phyloP scores from a whole-genome alignment of 768 basidiomycete species.

The Leccinum aurantiacum region DNA sequence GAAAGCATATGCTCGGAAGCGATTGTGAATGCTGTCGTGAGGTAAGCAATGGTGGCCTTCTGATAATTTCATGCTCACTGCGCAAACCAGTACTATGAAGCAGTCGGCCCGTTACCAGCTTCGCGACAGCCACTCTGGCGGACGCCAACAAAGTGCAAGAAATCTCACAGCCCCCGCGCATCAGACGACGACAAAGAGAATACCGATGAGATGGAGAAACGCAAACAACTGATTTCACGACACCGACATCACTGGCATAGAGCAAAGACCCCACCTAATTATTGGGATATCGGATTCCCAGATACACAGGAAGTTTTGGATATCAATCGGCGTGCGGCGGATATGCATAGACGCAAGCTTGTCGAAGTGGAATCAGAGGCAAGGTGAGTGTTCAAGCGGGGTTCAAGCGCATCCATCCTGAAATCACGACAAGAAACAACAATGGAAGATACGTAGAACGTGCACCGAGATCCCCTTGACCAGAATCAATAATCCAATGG shows the following conservation, averaged over 20 bases:
- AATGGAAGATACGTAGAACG: slow-evolving; percentile 31
- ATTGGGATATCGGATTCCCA: slow-evolving; percentile 92
- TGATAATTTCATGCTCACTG: neutral
- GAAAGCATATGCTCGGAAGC: slow-evolving; percentile 65
- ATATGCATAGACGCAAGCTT: slow-evolving; percentile 70
- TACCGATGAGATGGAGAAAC: slow-evolving; percentile 42
- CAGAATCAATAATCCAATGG: slow-evolving; percentile 6
- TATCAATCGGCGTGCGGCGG: slow-evolving; percentile 72
- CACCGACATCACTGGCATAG: slow-evolving; percentile 72
- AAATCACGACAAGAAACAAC: slow-evolving; percentile 16
- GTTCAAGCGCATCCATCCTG: neutral
- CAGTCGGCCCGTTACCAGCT: slow-evolving; percentile 70
- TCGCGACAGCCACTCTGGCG: slow-evolving; percentile 74
- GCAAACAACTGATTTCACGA: slow-evolving; percentile 68
- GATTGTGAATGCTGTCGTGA: slow-evolving; percentile 84
- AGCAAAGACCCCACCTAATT: slow-evolving; percentile 77
- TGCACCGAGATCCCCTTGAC: slow-evolving; percentile 16
- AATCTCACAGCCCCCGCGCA: slow-evolving; percentile 1
- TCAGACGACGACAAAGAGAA: slow-evolving; percentile 31
- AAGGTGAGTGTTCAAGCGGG: slow-evolving; percentile 37
- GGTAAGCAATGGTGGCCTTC: slow-evolving; percentile 40
- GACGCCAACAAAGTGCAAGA: slow-evolving; percentile 48
- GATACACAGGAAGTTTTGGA: slow-evolving; percentile 74
- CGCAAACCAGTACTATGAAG: slow-evolving; percentile 68
- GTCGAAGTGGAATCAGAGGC: slow-evolving; percentile 60